Conservation (phyloP, 2,329 filamentous ascomycete genomes). For the Beauveria caledonica region DNA sequence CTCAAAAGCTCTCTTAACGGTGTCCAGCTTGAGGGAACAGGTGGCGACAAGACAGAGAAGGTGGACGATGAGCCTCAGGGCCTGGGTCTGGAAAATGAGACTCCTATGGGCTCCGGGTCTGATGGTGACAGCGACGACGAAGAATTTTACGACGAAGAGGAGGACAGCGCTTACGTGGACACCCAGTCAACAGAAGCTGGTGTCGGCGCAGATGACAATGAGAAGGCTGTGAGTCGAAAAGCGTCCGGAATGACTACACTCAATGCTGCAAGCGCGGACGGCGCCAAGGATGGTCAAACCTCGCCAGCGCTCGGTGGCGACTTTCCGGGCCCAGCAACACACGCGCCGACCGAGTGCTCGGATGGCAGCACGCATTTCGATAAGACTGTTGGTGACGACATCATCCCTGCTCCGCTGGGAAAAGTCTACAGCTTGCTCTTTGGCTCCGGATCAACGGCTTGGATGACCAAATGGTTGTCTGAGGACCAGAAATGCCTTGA, state of each 20-base stretch:
- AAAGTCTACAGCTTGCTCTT: slow-evolving; percentile 88
- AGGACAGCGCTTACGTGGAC: slow-evolving; percentile 69
- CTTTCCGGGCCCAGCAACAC: slow-evolving; percentile 76
- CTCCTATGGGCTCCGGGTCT: slow-evolving; percentile 46
- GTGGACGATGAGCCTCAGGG: slow-evolving; percentile 43
- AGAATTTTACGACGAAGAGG: slow-evolving; percentile 72
- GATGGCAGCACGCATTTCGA: slow-evolving; percentile 77
- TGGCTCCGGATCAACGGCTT: slow-evolving; percentile 67
- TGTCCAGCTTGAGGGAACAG: slow-evolving; percentile 69
- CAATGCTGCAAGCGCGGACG: slow-evolving; percentile 40
- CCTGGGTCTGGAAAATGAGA: slow-evolving; percentile 25
- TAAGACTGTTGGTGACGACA: slow-evolving; percentile 74
- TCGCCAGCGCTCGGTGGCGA: slow-evolving; percentile 43
- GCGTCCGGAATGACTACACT: slow-evolving; percentile 47
- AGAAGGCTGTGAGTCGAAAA: slow-evolving; percentile 60
- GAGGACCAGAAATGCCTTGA: slow-evolving; percentile 85
- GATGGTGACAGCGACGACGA: slow-evolving; percentile 59
- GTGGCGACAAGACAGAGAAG: slow-evolving; percentile 89
- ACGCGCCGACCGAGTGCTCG: slow-evolving; percentile 77
- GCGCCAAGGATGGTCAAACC: slow-evolving; percentile 39
- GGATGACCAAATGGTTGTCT: slow-evolving; percentile 80
- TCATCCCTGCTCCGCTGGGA: slow-evolving; percentile 78
- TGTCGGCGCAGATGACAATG: slow-evolving; percentile 37
- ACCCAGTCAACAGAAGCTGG: slow-evolving; percentile 32
- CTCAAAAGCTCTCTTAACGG: slow-evolving; percentile 88